Percentiles rank a stretch among this genome's conserved stretches.
These are phyloP conservation scores for Aspergillus sparsus DNA, from an alignment of 495 filamentous ascomycete genomes.

Conservation along the genomic window DNA sequence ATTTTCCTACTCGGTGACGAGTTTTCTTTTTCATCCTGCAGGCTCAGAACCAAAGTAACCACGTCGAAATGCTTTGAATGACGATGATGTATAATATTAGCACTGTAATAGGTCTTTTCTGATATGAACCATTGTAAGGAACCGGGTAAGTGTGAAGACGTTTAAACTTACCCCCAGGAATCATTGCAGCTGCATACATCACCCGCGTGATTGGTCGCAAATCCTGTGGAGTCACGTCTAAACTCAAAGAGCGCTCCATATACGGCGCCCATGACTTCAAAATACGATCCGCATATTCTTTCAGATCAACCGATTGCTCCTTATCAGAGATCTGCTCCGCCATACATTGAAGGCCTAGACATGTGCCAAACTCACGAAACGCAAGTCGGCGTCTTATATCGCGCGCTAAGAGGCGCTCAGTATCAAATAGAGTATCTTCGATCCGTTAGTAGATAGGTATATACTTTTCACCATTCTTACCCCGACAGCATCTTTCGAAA, in stretches of 20 bases:
- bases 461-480: too few species aligned
- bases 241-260: constrained; percentile 37
- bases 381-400: constrained; percentile 51
- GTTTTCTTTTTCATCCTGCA: constrained; percentile 3
- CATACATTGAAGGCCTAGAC: constrained; percentile 58
- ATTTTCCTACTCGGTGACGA: neutral
- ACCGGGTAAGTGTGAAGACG: too few species aligned
- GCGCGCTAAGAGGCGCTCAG: constrained; percentile 42
- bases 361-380: constrained; percentile 66
- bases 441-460: neutral
- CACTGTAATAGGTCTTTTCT: too few species aligned
- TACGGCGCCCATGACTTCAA: constrained; percentile 55
- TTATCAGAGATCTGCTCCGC: constrained; percentile 39
- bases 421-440: constrained; percentile 46
- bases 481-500: too few species aligned
- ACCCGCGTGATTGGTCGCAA: constrained; percentile 60
- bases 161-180: constrained; percentile 58
- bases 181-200: constrained; percentile 67
- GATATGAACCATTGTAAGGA: too few species aligned
- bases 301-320: constrained; percentile 42
- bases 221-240: constrained; percentile 45
- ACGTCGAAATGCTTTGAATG: constrained; percentile 34
- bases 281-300: constrained; percentile 45
- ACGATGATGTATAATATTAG: too few species aligned
- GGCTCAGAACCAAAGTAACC: constrained; percentile 45